Base-by-base conservation (phyloP, 2,329 filamentous ascomycete genomes). In the Didymosphaeria variabile region DNA sequence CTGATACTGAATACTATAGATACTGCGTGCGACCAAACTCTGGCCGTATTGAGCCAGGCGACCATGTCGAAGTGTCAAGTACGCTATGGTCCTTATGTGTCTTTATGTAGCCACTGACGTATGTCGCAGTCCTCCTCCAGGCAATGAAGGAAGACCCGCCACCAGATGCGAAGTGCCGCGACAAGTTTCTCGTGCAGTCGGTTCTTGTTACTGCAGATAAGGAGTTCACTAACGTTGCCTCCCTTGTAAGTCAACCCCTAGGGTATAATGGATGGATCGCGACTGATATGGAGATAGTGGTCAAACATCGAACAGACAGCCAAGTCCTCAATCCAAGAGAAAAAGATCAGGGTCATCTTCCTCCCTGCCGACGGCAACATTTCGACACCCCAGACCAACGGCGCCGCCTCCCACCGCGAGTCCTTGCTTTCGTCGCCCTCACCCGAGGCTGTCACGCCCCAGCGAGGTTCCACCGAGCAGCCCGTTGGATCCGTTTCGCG, bases 1-100 rank as follows among this genome's bases (percentile, higher is more conserved):
- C 66, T 72, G 62, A 69, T 67, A 57, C 60, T 63, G 45, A 59
- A 52, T 65, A 58, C 61, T 74, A 62, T 73, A 97, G 94, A 85
- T 99, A 99, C 83, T 98, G 95, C 79, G 94, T 98, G 61, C 90
- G 95, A 73, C 94, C 95, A 59, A 98, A 99, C 84, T 97, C 94
- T 55, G 95, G 95, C 73, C 91, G 94, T 78, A 95, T 99, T 79
- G 94, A 97, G 78, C 90, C 94, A 42, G 92, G 93, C 70, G 88
- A 91, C 79, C 87, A 91, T 79, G 94, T 99, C 69, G 93, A 97
- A 80, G 94, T 99, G 67, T 90, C 94, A 79, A 94, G 94, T 97
- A 85, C 71, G 86, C 59, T 21, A 53, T 52, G 44, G 54, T 59
- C 55, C 49, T 60, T 61, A 61, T 52, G 60, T 64, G 55, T 55